These are phyloP conservation scores for Leccinellum rugosiceps DNA, from an alignment of 768 basidiomycete species.

Conservation along the genomic window DNA sequence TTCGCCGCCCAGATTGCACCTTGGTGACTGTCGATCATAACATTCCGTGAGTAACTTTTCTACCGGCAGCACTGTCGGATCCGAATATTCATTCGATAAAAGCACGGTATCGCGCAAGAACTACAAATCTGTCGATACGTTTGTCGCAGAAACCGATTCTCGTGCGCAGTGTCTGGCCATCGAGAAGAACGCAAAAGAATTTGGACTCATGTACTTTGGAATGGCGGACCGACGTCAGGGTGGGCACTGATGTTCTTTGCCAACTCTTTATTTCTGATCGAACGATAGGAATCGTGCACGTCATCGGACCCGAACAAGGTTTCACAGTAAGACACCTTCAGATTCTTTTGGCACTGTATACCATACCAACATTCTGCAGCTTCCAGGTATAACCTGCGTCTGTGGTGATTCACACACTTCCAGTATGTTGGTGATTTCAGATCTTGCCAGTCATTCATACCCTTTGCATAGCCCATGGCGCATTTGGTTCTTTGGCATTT, in stretches of 20 bases:
- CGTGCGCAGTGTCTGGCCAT: slow-evolving; percentile 79
- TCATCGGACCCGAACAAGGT: slow-evolving; percentile 93
- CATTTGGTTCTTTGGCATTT: slow-evolving; percentile 89
- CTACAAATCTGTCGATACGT: slow-evolving; percentile 65
- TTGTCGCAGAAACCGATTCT: slow-evolving; percentile 83
- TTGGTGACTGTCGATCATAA: slow-evolving; percentile 89
- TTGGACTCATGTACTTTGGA: slow-evolving; percentile 89
- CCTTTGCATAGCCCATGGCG: slow-evolving; percentile 67
- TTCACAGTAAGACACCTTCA: slow-evolving; percentile 61
- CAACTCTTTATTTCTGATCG: slow-evolving; percentile 14
- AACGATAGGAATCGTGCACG: slow-evolving; percentile 71
- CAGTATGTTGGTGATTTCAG: slow-evolving; percentile 46
- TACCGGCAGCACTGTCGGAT: neutral
- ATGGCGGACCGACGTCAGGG: slow-evolving; percentile 88
- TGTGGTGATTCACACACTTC: slow-evolving; percentile 95
- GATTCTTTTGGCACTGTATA: neutral
- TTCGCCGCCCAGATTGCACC: slow-evolving; percentile 85
- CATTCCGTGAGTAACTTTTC: slow-evolving; percentile 58
- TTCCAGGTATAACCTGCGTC: slow-evolving; percentile 78
- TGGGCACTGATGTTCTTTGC: slow-evolving; percentile 23
- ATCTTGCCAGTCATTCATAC: slow-evolving; percentile 1
- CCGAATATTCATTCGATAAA: neutral
- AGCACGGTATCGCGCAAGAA: slow-evolving; percentile 75
- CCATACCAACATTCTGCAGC: slow-evolving; percentile 34
- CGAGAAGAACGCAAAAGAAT: slow-evolving; percentile 88